phyloP scores from a whole-genome alignment of 352 stramenopile genomes.

The Phytophthora melonis region DNA sequence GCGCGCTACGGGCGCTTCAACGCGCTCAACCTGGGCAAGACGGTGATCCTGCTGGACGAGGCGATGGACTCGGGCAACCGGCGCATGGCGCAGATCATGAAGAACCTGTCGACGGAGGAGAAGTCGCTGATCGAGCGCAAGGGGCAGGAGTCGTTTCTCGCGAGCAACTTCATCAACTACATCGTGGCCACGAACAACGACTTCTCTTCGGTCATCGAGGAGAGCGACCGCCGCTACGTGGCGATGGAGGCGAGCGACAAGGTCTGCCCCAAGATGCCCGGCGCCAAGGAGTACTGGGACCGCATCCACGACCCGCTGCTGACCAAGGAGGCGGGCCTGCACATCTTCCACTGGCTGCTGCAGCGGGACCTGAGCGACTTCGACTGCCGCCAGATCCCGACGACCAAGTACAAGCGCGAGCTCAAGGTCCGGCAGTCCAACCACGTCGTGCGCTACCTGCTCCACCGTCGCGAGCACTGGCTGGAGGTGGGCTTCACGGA shows the following conservation, averaged over 20 bases:
- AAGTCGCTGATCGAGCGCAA: background rate
- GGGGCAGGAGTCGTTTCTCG: background rate
- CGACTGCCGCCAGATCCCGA: background rate
- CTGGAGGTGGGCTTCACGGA: background rate
- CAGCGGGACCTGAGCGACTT: constrained; percentile 1
- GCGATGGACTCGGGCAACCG: background rate
- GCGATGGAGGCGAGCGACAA: background rate
- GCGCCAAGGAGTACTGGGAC: constrained; percentile 1
- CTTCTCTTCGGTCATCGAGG: background rate
- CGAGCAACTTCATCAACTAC: background rate
- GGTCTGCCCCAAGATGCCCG: background rate
- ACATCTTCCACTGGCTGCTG: constrained; percentile 5
- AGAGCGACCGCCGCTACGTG: background rate
- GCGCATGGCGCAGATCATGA: background rate
- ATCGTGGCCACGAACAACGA: constrained; percentile 1
- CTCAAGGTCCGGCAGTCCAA: background rate
- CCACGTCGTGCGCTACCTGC: background rate
- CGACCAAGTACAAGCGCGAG: background rate
- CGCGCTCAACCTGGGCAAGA: background rate
- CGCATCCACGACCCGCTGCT: background rate
- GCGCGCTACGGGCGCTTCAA: background rate
- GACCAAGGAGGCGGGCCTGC: background rate
- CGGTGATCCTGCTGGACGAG: background rate
- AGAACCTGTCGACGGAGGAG: constrained; percentile 2
- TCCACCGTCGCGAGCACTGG: background rate